Base-by-base conservation (phyloP, 1,139 yeast genomes). In the Geotrichum histeridarum region DNA sequence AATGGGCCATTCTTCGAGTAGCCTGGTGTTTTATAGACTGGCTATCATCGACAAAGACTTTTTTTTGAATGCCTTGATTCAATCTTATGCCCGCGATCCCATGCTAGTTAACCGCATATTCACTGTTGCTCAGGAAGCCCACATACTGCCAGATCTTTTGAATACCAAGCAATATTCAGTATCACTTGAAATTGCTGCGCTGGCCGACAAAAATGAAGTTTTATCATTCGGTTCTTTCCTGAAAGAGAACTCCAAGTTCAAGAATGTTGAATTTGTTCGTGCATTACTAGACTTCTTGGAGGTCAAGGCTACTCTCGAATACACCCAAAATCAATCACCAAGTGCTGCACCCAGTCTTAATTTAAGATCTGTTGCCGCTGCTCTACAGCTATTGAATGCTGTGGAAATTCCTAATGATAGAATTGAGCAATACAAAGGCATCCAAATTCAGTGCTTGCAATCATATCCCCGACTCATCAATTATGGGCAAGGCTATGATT, bases 391-490 rank as follows among this genome's bases (percentile, higher is more conserved):
- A 35, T 58, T 71, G 22, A 64, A 65, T 14, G 59, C 66, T 2
- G 61, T 63, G 12, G 71, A 68, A 31, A 64, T 71, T 50, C 70
- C 77, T 1, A 63, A 66, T 7, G 85, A 80, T 53, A 78, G 83
- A 30, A 70, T 76, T 47, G 88, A 84, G 52, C 81, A 81, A 60
- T 79, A 86, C 61, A 85, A 86, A 63, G 77, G 80, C 49, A 76
- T 90, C 51, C 96, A 93, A 70, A 81, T 89, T 53, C 82, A 85
- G 59, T 79, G 93, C 54, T 74, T 93, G 58, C 94, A 93, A 56
- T 85, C 95, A 0, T 90, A 88, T 67, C 99, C 99, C 36, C 79
- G 98, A 61, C 77, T 93, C 57, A 90, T 93, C 61, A 93, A 91
- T 69, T 89, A 82, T 72, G 98, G 98, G 0, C 86, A 81, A 66